Conservation (phyloP, 2,329 filamentous ascomycete species). For the Emergomyces pasteurianus region DNA sequence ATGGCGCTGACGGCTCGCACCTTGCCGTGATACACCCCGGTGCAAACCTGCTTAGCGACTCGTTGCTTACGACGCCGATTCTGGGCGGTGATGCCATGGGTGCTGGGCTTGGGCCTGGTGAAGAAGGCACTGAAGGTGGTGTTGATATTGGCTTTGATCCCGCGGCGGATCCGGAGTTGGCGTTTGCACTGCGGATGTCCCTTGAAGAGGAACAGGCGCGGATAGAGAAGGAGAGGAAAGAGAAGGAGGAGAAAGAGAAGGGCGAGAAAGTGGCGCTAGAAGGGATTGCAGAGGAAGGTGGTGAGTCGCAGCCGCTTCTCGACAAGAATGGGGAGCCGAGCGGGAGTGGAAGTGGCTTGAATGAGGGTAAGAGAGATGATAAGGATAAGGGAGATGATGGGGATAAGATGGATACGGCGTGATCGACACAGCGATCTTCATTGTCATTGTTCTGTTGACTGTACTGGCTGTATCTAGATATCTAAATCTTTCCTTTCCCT, state of each 20-base stretch:
- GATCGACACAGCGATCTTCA: slow-evolving; percentile 18
- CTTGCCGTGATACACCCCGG: slow-evolving; percentile 84
- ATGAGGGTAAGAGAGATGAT: slow-evolving; percentile 39
- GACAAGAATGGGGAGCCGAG: slow-evolving; percentile 54
- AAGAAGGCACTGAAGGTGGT: slow-evolving; percentile 43
- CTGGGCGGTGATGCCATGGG: slow-evolving; percentile 67
- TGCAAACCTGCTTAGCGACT: slow-evolving; percentile 82
- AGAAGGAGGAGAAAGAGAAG: slow-evolving; percentile 55
- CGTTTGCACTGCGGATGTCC: slow-evolving; percentile 88
- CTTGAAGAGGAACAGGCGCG: slow-evolving; percentile 96
- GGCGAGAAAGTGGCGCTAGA: slow-evolving; percentile 67
- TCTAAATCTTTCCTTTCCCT: not conserved
- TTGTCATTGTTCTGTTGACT: not conserved
- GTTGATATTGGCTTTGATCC: slow-evolving; percentile 86
- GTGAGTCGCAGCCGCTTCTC: slow-evolving; percentile 49
- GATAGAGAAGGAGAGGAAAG: slow-evolving; percentile 71
- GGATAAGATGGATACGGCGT: slow-evolving; percentile 90
- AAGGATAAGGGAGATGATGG: slow-evolving; percentile 40
- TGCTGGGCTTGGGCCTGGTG: slow-evolving; percentile 31
- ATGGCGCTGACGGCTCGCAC: slow-evolving; percentile 81
- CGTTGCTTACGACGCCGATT: slow-evolving; percentile 80
- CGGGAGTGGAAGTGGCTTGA: slow-evolving; percentile 50
- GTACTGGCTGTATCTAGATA: not conserved
- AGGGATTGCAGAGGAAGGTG: slow-evolving; percentile 66
- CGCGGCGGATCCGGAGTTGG: slow-evolving; percentile 81